Evolutionary conservation across 768 basidiomycete genomes (phyloP).

Genomic region (Serendipita sp.): DNA sequence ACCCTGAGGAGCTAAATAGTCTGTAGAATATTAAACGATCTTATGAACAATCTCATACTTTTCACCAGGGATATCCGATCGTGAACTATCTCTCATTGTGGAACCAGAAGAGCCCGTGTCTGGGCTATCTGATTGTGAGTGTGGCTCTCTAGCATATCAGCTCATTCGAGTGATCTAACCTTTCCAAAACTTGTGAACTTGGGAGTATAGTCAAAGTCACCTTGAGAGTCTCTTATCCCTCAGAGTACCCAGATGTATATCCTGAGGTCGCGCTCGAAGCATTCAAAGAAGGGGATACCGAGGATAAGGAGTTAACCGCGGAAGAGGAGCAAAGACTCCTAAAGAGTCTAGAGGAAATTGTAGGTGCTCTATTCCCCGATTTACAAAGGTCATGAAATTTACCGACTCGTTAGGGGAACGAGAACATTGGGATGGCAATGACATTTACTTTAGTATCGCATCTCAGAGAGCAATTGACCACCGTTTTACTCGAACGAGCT

Average conservation of each 20-base stretch:
- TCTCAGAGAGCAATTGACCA: constrained; percentile 60
- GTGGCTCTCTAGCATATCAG: constrained; percentile 25
- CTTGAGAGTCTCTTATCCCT: constrained; percentile 60
- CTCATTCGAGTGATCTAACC: constrained; percentile 6
- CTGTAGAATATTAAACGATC: constrained; percentile 28
- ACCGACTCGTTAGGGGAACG: constrained; percentile 41
- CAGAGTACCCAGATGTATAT: constrained; percentile 69
- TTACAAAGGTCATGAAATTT: not conserved
- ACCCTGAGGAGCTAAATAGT: constrained; percentile 88
- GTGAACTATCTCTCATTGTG: constrained; percentile 64
- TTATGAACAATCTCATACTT: constrained; percentile 30
- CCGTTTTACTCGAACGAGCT: constrained; percentile 42
- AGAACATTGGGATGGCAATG: constrained; percentile 93
- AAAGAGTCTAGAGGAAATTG: constrained; percentile 39
- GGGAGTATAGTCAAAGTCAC: constrained; percentile 47
- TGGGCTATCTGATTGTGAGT: constrained; percentile 34
- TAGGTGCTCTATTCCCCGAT: constrained; percentile 29
- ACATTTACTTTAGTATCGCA: constrained; percentile 86
- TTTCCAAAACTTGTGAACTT: constrained; percentile 11
- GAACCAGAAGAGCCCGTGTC: constrained; percentile 71
- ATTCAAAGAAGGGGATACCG: constrained; percentile 33
- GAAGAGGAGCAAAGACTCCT: constrained; percentile 38
- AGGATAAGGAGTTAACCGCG: constrained; percentile 26
- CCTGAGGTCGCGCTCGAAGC: constrained; percentile 56
- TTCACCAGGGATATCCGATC: constrained; percentile 69